Evolutionary conservation across 2,329 filamentous ascomycete genomes (phyloP).

Genomic region (Stagonosporopsis tanaceti): DNA sequence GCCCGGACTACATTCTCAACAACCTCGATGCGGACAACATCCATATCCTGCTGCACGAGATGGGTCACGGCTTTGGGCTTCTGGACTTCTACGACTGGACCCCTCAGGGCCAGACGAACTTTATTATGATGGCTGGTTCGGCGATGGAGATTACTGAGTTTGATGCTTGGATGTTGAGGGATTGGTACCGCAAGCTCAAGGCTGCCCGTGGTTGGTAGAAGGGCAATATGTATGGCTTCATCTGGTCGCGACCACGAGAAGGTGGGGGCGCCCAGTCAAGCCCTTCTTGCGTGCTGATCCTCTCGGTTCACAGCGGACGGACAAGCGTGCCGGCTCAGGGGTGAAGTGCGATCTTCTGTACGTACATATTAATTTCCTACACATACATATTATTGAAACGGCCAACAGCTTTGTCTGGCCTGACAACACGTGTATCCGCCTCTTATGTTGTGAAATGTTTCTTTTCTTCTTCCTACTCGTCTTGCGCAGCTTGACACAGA

Average conservation of each 20-base stretch:
- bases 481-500: background rate
- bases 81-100: slow-evolving; percentile 56
- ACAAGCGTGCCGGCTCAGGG: slow-evolving; percentile 1
- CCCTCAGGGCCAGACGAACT: slow-evolving; percentile 52
- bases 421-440: background rate
- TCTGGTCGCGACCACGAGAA: background rate
- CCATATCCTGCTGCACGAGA: slow-evolving; percentile 57
- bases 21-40: slow-evolving; percentile 48
- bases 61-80: slow-evolving; percentile 54
- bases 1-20: slow-evolving; percentile 55
- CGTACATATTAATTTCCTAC: slow-evolving; percentile 1
- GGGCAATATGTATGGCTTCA: background rate
- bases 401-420: background rate
- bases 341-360: slow-evolving; percentile 5
- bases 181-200: slow-evolving; percentile 55
- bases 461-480: background rate
- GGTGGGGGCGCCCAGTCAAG: background rate
- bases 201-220: slow-evolving; percentile 25
- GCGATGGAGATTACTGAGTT: slow-evolving; percentile 56
- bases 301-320: slow-evolving; percentile 3
- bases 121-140: slow-evolving; percentile 58
- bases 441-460: background rate
- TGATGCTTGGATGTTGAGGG: slow-evolving; percentile 59
- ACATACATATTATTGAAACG: background rate
- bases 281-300: slow-evolving; percentile 1